A percentile compares a stretch with the other conserved stretches of the same genome.
Evolutionary conservation across 495 filamentous ascomycete genomes (phyloP).

Genomic region (Terfezia boudieri): DNA sequence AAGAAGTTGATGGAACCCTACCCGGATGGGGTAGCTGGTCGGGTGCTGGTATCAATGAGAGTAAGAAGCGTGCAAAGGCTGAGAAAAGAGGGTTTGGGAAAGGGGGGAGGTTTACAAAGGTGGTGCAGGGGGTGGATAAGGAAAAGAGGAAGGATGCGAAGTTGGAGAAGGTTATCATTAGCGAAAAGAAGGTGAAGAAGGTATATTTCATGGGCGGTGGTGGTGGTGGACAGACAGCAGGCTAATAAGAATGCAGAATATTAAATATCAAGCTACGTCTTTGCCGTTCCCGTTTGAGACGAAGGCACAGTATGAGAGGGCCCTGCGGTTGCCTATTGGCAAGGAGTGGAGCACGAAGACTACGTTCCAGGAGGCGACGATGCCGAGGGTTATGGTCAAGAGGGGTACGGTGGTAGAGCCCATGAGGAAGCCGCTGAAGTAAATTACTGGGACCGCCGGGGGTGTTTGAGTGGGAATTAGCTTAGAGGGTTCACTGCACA

Average conservation of each 20-base stretch:
- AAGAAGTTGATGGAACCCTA: conserved; percentile 19
- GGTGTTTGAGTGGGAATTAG: too few relatives aligned
- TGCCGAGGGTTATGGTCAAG: conserved; percentile 80
- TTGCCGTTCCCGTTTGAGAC: conserved; percentile 77
- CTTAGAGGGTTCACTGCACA: too few relatives aligned
- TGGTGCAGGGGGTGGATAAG: conserved; percentile 49
- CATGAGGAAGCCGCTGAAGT: conserved; percentile 29
- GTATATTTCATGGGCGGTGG: conserved; percentile 24
- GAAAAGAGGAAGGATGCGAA: conserved; percentile 62
- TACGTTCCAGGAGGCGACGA: conserved; percentile 71
- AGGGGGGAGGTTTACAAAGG: conserved; percentile 33
- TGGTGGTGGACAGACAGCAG: conserved; percentile 12
- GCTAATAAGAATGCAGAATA: conserved; percentile 36
- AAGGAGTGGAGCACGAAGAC: conserved; percentile 91
- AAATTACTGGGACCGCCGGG: background rate
- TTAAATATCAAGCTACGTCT: conserved; percentile 58
- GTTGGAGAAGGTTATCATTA: conserved; percentile 69
- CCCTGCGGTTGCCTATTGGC: conserved; percentile 65
- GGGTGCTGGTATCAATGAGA: conserved; percentile 49
- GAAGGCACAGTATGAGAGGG: conserved; percentile 72
- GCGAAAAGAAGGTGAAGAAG: conserved; percentile 79
- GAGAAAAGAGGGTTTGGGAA: background rate
- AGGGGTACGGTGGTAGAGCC: conserved; percentile 65
- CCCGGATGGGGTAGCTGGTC: conserved; percentile 87
- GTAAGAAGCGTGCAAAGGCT: conserved; percentile 35